These are phyloP conservation scores for Elsinoe perseae DNA, from an alignment of 2,329 filamentous ascomycete species.

Conservation along the genomic window DNA sequence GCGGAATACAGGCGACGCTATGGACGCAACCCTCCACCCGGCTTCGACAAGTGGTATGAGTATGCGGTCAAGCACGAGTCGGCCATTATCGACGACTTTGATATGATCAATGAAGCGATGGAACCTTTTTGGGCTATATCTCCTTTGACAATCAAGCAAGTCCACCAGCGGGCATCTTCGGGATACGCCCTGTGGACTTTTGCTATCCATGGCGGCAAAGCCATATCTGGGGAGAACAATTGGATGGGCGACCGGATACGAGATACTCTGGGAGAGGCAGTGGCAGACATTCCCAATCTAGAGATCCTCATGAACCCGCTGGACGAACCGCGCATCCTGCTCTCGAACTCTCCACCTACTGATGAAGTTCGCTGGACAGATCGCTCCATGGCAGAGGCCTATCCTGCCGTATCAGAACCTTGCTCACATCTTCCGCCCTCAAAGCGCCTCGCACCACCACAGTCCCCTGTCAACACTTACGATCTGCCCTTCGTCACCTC, in stretches of 20 bases:
- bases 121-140: constrained; percentile 48
- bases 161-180: not conserved
- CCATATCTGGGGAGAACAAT: constrained; percentile 6
- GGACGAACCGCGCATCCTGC: constrained; percentile 12
- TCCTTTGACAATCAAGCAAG: constrained; percentile 38
- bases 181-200: constrained; percentile 6
- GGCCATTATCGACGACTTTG: constrained; percentile 52
- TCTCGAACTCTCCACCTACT: not conserved
- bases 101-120: constrained; percentile 52
- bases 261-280: not conserved
- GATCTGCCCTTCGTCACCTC: constrained; percentile 6
- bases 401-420: not conserved
- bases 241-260: constrained; percentile 11
- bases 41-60: constrained; percentile 53
- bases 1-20: constrained; percentile 47
- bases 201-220: constrained; percentile 4
- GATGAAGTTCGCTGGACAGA: constrained; percentile 3
- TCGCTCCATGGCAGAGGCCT: not conserved
- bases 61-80: constrained; percentile 47
- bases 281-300: not conserved
- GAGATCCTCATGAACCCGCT: constrained; percentile 14
- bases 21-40: constrained; percentile 48
- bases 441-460: not conserved
- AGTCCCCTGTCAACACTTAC: not conserved
- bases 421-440: constrained; percentile 2